phyloP scores from a whole-genome alignment of 2,329 filamentous ascomycete genomes.

The Pestalotiopsis sp. region DNA sequence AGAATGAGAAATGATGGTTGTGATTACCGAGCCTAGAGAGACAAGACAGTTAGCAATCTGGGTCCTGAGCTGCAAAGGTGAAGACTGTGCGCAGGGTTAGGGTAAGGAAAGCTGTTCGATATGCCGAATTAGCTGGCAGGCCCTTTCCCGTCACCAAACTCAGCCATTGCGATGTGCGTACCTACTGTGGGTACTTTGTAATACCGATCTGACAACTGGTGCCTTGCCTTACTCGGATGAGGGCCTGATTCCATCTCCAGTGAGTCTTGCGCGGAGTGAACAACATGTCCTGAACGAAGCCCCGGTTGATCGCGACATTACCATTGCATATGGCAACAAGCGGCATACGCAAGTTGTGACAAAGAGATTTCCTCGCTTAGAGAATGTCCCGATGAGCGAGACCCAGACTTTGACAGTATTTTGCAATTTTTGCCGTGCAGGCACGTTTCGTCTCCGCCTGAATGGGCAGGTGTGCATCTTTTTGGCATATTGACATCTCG shows the following conservation, averaged over 20 bases:
- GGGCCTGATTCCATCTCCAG: neutral
- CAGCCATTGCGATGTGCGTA: too few relatives aligned
- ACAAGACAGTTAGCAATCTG: too few relatives aligned
- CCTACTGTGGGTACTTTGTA: too few relatives aligned
- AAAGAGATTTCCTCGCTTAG: constrained; percentile 4
- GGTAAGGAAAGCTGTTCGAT: too few relatives aligned
- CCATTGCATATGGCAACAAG: constrained; percentile 9
- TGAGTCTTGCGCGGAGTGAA: neutral
- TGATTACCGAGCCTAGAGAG: too few relatives aligned
- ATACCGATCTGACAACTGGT: neutral
- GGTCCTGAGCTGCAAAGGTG: too few relatives aligned
- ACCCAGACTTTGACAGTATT: neutral
- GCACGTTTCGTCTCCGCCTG: neutral
- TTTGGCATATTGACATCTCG: neutral
- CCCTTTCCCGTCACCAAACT: too few relatives aligned
- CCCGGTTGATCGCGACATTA: constrained; percentile 8
- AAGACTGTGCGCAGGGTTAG: too few relatives aligned
- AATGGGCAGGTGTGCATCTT: constrained; percentile 2
- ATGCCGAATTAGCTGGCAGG: too few relatives aligned
- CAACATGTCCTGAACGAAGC: neutral
- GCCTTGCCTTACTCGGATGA: neutral
- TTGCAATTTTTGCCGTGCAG: neutral
- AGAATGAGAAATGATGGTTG: too few relatives aligned
- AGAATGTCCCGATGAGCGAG: neutral
- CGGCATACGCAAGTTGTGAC: neutral